Conservation (phyloP, 306 rosid species). For the Fragaria iinumae region DNA sequence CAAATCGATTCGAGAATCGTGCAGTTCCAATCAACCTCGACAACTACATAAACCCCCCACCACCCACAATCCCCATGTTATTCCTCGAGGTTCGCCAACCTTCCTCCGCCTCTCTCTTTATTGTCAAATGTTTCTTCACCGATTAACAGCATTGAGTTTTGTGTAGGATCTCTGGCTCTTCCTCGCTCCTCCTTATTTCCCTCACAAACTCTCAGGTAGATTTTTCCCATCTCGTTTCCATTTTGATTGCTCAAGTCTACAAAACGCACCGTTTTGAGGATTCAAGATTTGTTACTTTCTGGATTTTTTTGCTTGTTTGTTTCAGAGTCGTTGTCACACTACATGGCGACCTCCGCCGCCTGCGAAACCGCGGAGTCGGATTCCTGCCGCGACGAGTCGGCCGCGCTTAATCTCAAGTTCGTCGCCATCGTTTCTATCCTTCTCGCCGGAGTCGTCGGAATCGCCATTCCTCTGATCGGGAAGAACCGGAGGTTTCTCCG, state of each 20-base stretch:
- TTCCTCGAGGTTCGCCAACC: conserved; percentile 49
- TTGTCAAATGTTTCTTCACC: neutral
- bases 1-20: conserved; percentile 6
- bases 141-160: neutral
- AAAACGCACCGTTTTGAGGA: neutral
- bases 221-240: neutral
- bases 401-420: conserved; percentile 61
- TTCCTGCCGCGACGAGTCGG: conserved; percentile 61
- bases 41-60: neutral
- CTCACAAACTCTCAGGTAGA: conserved; percentile 49
- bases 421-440: conserved; percentile 76
- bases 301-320: neutral
- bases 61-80: conserved; percentile 42
- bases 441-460: conserved; percentile 60
- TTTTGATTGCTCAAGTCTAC: no score
- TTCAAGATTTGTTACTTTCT: conserved; percentile 12
- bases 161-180: conserved; percentile 65
- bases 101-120: neutral
- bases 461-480: conserved; percentile 70
- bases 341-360: conserved; percentile 50
- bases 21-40: neutral
- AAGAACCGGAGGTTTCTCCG: conserved; percentile 53
- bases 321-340: conserved; percentile 35
- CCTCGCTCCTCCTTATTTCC: conserved; percentile 35
- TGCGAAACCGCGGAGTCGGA: conserved; percentile 51